phyloP scores from a whole-genome alignment of 192 early-diverging fungal genomes.

The Geosiphon pyriformis region DNA sequence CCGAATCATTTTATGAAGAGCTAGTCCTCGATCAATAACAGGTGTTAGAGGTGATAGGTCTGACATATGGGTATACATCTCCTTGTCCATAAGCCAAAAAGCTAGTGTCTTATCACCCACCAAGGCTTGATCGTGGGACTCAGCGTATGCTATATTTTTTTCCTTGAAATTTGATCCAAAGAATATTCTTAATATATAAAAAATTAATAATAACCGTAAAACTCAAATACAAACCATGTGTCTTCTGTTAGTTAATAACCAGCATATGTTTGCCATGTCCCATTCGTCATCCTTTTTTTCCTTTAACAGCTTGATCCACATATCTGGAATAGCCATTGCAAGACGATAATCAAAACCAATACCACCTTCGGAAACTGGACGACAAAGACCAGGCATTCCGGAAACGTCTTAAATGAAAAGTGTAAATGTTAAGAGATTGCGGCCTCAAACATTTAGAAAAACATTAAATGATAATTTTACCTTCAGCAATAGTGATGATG shows the following conservation, averaged over 20 bases:
- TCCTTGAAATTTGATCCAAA: slow-evolving; percentile 53
- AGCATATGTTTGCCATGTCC: slow-evolving; percentile 80
- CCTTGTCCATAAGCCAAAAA: slow-evolving; percentile 99
- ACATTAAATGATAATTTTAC: slow-evolving; percentile 30
- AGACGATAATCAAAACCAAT: slow-evolving; percentile 96
- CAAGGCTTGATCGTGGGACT: slow-evolving; percentile 96
- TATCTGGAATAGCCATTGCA: slow-evolving; percentile 95
- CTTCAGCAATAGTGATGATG: slow-evolving; percentile 88
- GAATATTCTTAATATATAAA: not conserved
- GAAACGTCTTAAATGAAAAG: slow-evolving; percentile 72
- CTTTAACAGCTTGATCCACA: slow-evolving; percentile 98
- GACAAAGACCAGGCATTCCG: slow-evolving; percentile 96
- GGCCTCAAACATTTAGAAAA: not conserved
- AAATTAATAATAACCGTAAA: not conserved
- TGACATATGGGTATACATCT: slow-evolving; percentile 98
- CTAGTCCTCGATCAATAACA: slow-evolving; percentile 88
- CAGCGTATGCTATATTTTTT: slow-evolving; percentile 91
- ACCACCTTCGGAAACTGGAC: slow-evolving; percentile 81
- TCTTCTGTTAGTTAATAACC: slow-evolving; percentile 87
- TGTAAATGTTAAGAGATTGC: not conserved
- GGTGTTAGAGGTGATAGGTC: slow-evolving; percentile 73
- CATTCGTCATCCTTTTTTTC: slow-evolving; percentile 88
- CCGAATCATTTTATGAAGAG: slow-evolving; percentile 97
- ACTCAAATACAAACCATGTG: slow-evolving; percentile 48
- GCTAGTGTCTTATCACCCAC: slow-evolving; percentile 98